phyloP scores from a whole-genome alignment of 805 yeast genomes.

The Wickerhamomyces sydowiorum region DNA sequence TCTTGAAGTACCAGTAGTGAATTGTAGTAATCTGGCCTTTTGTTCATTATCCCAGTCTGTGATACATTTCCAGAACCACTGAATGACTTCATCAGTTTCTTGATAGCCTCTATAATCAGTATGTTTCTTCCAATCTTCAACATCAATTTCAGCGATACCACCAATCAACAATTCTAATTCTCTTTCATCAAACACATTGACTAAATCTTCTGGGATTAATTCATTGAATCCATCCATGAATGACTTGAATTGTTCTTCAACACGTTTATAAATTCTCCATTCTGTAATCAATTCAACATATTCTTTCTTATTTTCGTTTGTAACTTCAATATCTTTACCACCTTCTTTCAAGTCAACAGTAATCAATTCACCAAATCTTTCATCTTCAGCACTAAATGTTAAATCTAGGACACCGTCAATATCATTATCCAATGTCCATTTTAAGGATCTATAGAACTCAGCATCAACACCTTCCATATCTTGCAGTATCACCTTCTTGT shows the following conservation, averaged over 20 bases:
- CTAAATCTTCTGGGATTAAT: slow-evolving; percentile 92
- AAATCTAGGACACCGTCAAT: slow-evolving; percentile 82
- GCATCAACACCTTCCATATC: slow-evolving; percentile 99
- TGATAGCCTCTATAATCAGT: slow-evolving; percentile 98
- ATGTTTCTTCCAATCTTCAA: slow-evolving; percentile 98
- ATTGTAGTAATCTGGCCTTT: slow-evolving; percentile 90
- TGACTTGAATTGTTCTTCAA: slow-evolving; percentile 93
- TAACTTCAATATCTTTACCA: slow-evolving; percentile 86
- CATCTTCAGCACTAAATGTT: slow-evolving; percentile 87
- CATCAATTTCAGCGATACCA: slow-evolving; percentile 96
- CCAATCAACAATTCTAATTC: slow-evolving; percentile 95
- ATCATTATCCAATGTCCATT: slow-evolving; percentile 95
- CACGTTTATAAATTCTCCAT: slow-evolving; percentile 92
- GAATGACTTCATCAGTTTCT: slow-evolving; percentile 92
- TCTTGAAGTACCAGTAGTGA: slow-evolving; percentile 98
- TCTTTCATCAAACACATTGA: slow-evolving; percentile 95
- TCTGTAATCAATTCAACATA: slow-evolving; percentile 92
- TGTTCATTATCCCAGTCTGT: slow-evolving; percentile 95
- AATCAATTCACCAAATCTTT: slow-evolving; percentile 88
- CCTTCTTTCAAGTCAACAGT: slow-evolving; percentile 85
- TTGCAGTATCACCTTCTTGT: slow-evolving; percentile 88
- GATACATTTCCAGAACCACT: slow-evolving; percentile 98
- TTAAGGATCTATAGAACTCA: slow-evolving; percentile 88
- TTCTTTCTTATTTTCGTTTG: slow-evolving; percentile 91
- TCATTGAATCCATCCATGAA: slow-evolving; percentile 97